Base-by-base conservation (phyloP, 345 rosid genomes). In the Brassica carinata region DNA sequence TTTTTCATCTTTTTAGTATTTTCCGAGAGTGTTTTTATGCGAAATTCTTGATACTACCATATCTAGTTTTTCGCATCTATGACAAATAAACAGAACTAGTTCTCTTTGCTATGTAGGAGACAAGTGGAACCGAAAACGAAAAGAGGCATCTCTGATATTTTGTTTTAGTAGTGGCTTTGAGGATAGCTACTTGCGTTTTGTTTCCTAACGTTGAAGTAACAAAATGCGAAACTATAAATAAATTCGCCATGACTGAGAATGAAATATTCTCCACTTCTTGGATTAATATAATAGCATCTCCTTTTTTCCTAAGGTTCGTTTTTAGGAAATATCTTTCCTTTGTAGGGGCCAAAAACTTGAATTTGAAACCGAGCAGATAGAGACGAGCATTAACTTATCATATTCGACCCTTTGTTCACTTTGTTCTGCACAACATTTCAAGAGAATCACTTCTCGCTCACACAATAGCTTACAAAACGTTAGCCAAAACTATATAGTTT, bases 371-470 rank as follows among this genome's bases (percentile, higher is more conserved):
- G 30, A 58, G 40, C 23, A 61, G 78, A 80, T 33, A 55, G 72
- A 80, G 83, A 69, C 71, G 79, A 80, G 83, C 79, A 80, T 63
- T 69, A 74, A 69, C 83, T 74, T 80, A 80, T 80, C 83, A 80
- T 51, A 61, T 74, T 68, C 73, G 6, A 10, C 14, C 7, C n/a
- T 23, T 30, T 72, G 27, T 65, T 66, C 48, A 34, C 61, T 58
- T 67, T 79, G 45, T 67, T 79, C 78, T 59, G 61, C 40, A 48
- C 31, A 67, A 51, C 11, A 79, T 55, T 55, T 40, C 8, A 58
- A 43, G 30, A 45, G 57, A 59, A 67, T 59, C 63, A 73, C 74
- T 67, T 59, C 57, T n/a, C 2, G 7, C 33, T 9, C 23, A 10
- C 70, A 31, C 48, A 48, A 63, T 15, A 15, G 34, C 15, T 48